Evolutionary conservation across 2,329 filamentous ascomycete genomes (phyloP).

Genomic region (Plenodomus lindquistii): DNA sequence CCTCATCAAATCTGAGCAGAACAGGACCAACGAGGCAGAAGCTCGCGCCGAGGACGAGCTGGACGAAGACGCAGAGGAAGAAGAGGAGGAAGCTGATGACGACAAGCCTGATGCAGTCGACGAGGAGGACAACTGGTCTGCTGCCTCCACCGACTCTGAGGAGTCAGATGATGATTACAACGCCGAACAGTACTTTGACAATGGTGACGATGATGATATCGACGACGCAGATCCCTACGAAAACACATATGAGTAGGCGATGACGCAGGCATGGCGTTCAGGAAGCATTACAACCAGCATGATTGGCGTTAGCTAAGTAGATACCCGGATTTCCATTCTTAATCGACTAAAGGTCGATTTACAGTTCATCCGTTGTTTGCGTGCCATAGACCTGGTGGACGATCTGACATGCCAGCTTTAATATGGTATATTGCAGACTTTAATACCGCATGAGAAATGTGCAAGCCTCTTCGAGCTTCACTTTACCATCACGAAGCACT

Average conservation of each 20-base stretch:
- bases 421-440: no score
- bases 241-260: constrained; percentile 37
- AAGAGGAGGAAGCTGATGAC: constrained; percentile 53
- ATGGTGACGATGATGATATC: constrained; percentile 54
- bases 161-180: constrained; percentile 68
- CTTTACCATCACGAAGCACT: no score
- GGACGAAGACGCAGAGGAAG: constrained; percentile 51
- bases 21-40: constrained; percentile 51
- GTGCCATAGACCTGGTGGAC: background rate
- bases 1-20: constrained; percentile 50
- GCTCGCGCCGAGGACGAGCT: constrained; percentile 47
- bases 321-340: constrained; percentile 18
- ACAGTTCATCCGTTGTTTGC: background rate
- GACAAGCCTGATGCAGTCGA: constrained; percentile 59
- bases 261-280: constrained; percentile 3
- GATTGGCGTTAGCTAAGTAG: constrained; percentile 19
- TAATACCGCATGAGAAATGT: no score
- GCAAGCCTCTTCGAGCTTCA: no score
- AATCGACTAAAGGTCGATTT: background rate
- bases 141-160: constrained; percentile 63
- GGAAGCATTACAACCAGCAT: constrained; percentile 5
- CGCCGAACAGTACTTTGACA: constrained; percentile 61
- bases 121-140: constrained; percentile 58
- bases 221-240: constrained; percentile 44
- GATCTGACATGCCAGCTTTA: background rate